Evolutionary conservation across 2,329 filamentous ascomycete species (phyloP), one percentile per base, ranked within the genome.

Genomic region (Calonectria montana): DNA sequence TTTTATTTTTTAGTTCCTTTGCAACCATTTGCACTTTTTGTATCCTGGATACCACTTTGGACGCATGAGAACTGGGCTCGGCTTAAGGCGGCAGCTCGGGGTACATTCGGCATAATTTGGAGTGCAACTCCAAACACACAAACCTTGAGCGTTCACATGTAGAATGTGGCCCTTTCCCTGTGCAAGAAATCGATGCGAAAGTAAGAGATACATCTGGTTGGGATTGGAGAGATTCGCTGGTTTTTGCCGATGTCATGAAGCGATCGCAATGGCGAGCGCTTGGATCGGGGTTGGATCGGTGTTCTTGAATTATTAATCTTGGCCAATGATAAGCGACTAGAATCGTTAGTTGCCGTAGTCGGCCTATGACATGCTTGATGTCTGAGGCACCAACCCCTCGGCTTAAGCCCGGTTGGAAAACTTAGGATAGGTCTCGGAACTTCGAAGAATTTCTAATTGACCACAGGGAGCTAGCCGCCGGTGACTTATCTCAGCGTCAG

Each of bases 291-390:
- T 75, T 73, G 41, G 16, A 65, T 76, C 71, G 73, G 70, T 53
- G 74, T 74, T 63, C 50, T 71, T 71, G 61, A 68, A 61, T 68
- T 66, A 43, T 62, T 45, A 37, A 37, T 48, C 21, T 45, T 55
- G 57, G 50, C 75, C 74, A 78, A 79, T 77, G 47, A 61, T 59
- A 66, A 45, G 68, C 23, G 53, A 18, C 59, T 27, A 47, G 75
- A 73, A 72, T 25, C 61, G 50, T 45, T 55, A 53, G 53, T 70
- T 25, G 69, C 76, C 75, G 76, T 73, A 73, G 71, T 73, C 76
- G 76, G 81, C 72, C 77, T 76, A 81, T 81, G 79, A 81, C 78
- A 77, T 72, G 74, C 74, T 78, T 75, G 75, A 68, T 78, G 80
- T 76, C 77, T 79, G 72, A 80, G 77, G 77, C 76, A 77, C 39